phyloP scores from a whole-genome alignment of 805 yeast species.

The Metschnikowia matae region DNA sequence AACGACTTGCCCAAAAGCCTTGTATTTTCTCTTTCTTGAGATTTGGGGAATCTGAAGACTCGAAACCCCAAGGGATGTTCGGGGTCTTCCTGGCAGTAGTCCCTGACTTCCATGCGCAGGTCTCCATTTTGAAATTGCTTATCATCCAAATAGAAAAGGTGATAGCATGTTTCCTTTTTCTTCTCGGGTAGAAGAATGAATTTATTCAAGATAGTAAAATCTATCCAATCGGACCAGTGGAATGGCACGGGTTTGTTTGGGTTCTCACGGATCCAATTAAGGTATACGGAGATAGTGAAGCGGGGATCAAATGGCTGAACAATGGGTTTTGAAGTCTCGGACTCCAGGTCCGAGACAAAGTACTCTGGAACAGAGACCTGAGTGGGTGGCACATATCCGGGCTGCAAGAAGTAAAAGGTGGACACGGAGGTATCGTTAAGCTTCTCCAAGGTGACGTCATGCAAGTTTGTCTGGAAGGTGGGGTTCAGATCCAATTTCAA shows the following conservation, averaged over 20 bases:
- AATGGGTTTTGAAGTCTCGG: constrained; percentile 1
- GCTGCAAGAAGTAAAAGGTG: constrained; percentile 7
- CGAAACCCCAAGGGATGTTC: constrained; percentile 21
- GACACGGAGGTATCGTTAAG: constrained; percentile 1
- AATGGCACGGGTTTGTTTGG: constrained; percentile 14
- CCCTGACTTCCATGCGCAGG: constrained; percentile 4
- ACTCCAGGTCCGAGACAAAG: not conserved
- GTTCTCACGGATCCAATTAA: constrained; percentile 8
- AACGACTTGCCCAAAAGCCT: constrained; percentile 27
- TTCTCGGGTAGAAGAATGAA: constrained; percentile 11
- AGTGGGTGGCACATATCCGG: constrained; percentile 8
- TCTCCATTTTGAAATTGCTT: constrained; percentile 3
- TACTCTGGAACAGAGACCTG: constrained; percentile 5
- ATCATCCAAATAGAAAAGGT: constrained; percentile 18
- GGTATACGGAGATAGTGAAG: constrained; percentile 20
- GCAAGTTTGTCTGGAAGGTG: not conserved
- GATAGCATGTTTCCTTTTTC: constrained; percentile 16
- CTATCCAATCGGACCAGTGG: constrained; percentile 21
- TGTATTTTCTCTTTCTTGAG: constrained; percentile 23
- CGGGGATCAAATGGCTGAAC: constrained; percentile 21
- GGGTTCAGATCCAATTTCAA: constrained; percentile 4
- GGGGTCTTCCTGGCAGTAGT: constrained; percentile 21
- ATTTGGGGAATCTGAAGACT: constrained; percentile 19
- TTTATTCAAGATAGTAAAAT: constrained; percentile 10
- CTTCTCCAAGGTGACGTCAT: constrained; percentile 3